Conservation (phyloP, 805 yeast species). For the Pichia thaimueangensis region DNA sequence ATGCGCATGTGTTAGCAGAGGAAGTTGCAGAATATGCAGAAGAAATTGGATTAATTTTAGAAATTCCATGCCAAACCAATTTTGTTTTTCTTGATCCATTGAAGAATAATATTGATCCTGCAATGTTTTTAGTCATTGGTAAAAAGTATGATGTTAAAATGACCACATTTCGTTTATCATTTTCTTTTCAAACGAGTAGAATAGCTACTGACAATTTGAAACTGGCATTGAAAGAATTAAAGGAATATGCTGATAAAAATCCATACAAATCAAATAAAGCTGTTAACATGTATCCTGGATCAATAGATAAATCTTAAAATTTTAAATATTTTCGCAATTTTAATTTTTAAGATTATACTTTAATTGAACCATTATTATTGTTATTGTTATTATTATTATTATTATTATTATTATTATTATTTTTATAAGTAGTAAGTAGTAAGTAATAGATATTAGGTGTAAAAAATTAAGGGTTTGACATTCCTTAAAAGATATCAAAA, state of each 20-base stretch:
- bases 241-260: conserved; percentile 43
- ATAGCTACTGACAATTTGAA: conserved; percentile 54
- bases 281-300: not conserved
- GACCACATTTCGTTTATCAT: conserved; percentile 71
- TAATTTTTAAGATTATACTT: too few species aligned
- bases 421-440: too few species aligned
- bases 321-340: not conserved
- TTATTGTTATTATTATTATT: too few species aligned
- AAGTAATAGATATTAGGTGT: too few species aligned
- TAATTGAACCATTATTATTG: too few species aligned
- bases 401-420: too few species aligned
- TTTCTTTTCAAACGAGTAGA: conserved; percentile 62
- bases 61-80: conserved; percentile 76
- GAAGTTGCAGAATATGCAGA: conserved; percentile 47
- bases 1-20: conserved; percentile 46
- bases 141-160: conserved; percentile 54
- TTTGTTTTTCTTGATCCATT: conserved; percentile 69
- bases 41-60: conserved; percentile 48
- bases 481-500: too few species aligned
- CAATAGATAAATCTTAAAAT: not conserved
- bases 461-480: too few species aligned
- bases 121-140: conserved; percentile 33
- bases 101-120: conserved; percentile 48
- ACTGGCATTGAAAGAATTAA: conserved; percentile 50
- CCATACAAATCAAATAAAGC: conserved; percentile 33